These are phyloP conservation scores for Phaeomoniella chlamydospora DNA, from an alignment of 2,329 filamentous ascomycete genomes.

Conservation along the genomic window DNA sequence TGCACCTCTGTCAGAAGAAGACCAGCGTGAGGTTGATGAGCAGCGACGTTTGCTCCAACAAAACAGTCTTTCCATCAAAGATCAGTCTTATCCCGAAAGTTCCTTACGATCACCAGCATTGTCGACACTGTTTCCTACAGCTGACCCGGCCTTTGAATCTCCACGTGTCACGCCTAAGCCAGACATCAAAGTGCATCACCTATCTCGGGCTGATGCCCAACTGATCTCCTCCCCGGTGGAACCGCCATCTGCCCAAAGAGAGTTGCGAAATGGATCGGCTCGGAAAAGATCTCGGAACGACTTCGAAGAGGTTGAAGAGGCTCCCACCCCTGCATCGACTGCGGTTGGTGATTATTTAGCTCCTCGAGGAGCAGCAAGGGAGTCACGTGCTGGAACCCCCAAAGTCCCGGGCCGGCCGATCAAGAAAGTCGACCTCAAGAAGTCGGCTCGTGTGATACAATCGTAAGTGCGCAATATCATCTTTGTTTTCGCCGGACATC, in stretches of 20 bases:
- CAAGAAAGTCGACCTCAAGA: conserved; percentile 42
- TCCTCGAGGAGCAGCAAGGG: conserved; percentile 28
- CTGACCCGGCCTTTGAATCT: neutral
- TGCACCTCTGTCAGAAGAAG: neutral
- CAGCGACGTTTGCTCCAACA: neutral
- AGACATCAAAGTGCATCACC: conserved; percentile 29
- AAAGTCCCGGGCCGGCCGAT: conserved; percentile 25
- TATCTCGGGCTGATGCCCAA: conserved; percentile 22
- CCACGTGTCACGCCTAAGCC: conserved; percentile 16
- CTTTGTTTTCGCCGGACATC: too few relatives aligned
- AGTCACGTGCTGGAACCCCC: conserved; percentile 48
- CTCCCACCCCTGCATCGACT: conserved; percentile 13
- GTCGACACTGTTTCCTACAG: neutral
- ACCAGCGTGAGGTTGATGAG: neutral
- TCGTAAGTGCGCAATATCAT: conserved; percentile 35
- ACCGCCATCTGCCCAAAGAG: conserved; percentile 18
- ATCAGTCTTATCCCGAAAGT: neutral
- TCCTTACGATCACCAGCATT: neutral
- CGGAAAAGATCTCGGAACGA: conserved; percentile 13
- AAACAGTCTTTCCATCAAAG: neutral
- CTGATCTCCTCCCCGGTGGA: conserved; percentile 23
- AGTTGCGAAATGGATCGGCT: conserved; percentile 13
- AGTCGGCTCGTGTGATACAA: conserved; percentile 50
- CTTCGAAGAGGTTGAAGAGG: conserved; percentile 10
- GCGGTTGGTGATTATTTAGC: conserved; percentile 11